Conservation (phyloP, 179 eudicot genomes). For the Camellia oleifera region DNA sequence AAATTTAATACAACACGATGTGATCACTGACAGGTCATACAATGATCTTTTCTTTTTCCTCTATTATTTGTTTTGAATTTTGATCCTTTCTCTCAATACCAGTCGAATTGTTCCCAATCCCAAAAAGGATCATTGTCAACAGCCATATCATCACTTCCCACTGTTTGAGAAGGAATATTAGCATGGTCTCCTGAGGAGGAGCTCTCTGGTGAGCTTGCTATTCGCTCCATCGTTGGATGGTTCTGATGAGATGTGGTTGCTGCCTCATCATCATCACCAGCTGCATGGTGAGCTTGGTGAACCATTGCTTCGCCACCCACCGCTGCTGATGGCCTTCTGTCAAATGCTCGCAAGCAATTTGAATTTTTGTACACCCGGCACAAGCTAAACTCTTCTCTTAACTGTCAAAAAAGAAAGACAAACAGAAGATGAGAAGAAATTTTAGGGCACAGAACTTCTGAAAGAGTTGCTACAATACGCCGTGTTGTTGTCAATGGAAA, state of each 20-base stretch:
- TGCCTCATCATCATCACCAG: neutral
- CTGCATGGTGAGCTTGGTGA: neutral
- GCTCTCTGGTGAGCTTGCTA: slow-evolving; percentile 15
- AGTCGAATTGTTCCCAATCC: slow-evolving; percentile 20
- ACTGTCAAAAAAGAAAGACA: slow-evolving; percentile 23
- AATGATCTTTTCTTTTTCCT: too few relatives aligned
- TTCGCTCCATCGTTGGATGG: neutral
- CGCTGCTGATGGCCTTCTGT: slow-evolving; percentile 53
- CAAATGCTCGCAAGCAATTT: slow-evolving; percentile 54
- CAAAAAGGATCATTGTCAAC: slow-evolving; percentile 15
- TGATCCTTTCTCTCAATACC: neutral
- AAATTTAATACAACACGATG: too few relatives aligned
- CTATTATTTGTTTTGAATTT: too few relatives aligned
- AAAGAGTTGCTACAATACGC: too few relatives aligned
- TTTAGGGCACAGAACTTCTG: too few relatives aligned
- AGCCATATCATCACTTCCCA: slow-evolving; percentile 2
- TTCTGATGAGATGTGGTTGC: slow-evolving; percentile 11
- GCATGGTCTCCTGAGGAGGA: slow-evolving; percentile 16
- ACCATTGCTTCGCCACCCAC: neutral
- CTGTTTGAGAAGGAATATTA: neutral
- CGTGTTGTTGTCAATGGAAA: too few relatives aligned
- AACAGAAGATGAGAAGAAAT: too few relatives aligned
- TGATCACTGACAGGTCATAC: too few relatives aligned
- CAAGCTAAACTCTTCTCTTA: slow-evolving; percentile 53
- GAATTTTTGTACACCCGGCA: slow-evolving; percentile 58